Base-by-base conservation (phyloP, 1,284 basidiomycete species). In the Pseudozyma flocculosa region DNA sequence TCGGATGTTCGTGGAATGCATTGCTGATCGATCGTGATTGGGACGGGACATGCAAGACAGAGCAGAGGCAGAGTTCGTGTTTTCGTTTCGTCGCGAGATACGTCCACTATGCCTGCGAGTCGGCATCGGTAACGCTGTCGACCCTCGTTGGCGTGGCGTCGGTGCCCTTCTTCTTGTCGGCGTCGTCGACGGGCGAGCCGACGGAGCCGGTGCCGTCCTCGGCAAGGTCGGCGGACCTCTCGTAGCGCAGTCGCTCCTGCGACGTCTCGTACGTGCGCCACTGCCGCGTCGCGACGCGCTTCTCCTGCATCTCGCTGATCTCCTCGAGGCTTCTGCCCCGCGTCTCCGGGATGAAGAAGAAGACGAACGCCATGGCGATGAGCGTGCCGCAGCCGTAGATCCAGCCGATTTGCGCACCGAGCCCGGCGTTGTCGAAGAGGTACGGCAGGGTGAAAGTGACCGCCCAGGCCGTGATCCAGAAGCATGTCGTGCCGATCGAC, bases 401-500 rank as follows among this genome's bases (percentile, higher is more conserved):
- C 68, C 68, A 81, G 41, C 80, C 79, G 29, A 72, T 68, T 43
- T 71, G 79, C 4, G 80, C 78, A 15, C 80, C 80, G 14, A 81
- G 63, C 45, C 76, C 76, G 19, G 80, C 80, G 36, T 65, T 61
- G 54, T 73, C 58, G 52, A 72, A 73, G 37, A 68, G 57, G 45
- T 70, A 71, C 4, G 70, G 70, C 21, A 73, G 50, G 0, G 67
- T 66, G 39, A 72, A 73, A 4, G 80, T 80, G 40, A 80, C 79
- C 13, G 66, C 79, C 77, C 78, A 81, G 2, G 81, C 80, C 40
- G 69, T 63, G 24, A 81, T 61, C 80, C 80, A 82, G 79, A 82
- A 82, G 36, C 70, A 69, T 9, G 80, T 29, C 26, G 80, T 81
- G 38, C 79, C 80, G 48, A 81, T 67, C 22, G 76, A 76, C 71